phyloP scores from a whole-genome alignment of 163 green algal species.

The Chlorella variabilis region DNA sequence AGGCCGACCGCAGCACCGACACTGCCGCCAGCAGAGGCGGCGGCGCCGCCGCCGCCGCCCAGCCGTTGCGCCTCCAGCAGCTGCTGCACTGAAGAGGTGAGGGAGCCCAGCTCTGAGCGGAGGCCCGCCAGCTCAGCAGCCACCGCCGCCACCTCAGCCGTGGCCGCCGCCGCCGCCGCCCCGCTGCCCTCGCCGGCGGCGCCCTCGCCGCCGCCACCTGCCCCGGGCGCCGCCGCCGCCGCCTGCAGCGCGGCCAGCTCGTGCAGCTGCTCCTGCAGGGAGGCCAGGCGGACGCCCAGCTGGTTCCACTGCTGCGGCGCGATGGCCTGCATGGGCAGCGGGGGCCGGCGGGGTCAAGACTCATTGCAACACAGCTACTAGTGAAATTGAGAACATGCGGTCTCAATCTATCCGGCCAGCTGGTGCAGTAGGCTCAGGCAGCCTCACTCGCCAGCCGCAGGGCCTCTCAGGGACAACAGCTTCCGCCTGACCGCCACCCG shows the following conservation, averaged over 20 bases:
- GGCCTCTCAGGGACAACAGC: no score
- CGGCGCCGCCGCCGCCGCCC: neutral
- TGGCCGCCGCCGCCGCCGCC: neutral
- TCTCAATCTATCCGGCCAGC: no score
- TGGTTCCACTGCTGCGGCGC: slow-evolving; percentile 48
- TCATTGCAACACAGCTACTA: neutral
- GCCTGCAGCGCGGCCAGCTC: slow-evolving; percentile 10
- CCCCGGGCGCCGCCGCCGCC: neutral
- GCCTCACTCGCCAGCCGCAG: no score
- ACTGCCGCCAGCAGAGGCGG: neutral
- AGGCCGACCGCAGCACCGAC: neutral
- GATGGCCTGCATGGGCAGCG: slow-evolving; percentile 5
- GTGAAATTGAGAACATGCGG: no score
- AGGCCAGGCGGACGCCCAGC: slow-evolving; percentile 35
- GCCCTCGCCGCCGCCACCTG: neutral
- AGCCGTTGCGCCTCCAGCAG: slow-evolving; percentile 2
- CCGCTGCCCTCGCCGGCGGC: neutral
- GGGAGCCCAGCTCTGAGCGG: slow-evolving; percentile 22
- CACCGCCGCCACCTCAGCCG: slow-evolving; percentile 1
- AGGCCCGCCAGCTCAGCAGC: slow-evolving; percentile 25
- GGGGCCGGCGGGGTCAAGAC: neutral
- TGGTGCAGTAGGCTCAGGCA: no score
- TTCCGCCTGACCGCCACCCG: no score
- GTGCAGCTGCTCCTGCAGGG: slow-evolving; percentile 34
- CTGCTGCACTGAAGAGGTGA: slow-evolving; percentile 14